A percentile compares a stretch with the other conserved stretches of the same genome.
These are phyloP conservation scores for Edaphochlamys debaryana DNA, from an alignment of 139 green algal genomes.

Conservation along the genomic window DNA sequence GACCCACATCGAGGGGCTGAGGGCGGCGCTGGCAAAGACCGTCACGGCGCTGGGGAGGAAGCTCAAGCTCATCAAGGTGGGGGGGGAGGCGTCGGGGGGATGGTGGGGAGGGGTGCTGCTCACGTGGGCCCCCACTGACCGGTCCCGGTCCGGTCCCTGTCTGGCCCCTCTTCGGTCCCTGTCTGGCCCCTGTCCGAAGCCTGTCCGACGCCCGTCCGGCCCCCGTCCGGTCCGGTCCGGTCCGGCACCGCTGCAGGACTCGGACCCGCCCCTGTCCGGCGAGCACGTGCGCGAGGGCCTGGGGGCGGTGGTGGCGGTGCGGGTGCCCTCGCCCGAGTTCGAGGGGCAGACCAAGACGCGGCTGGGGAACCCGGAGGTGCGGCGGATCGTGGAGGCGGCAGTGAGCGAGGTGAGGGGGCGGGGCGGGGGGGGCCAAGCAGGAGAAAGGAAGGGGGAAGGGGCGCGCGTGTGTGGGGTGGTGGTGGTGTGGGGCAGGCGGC, in stretches of 20 bases:
- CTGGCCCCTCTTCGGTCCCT: too few relatives aligned
- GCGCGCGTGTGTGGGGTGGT: not conserved
- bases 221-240: too few relatives aligned
- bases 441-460: not conserved
- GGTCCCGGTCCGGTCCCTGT: too few relatives aligned
- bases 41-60: conserved; percentile 84
- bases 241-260: conserved; percentile 26
- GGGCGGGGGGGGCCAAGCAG: not conserved
- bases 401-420: conserved; percentile 57
- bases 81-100: not conserved
- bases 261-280: conserved; percentile 54
- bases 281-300: conserved; percentile 94
- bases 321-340: conserved; percentile 94
- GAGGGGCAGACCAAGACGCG: conserved; percentile 98
- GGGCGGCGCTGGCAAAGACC: conserved; percentile 80
- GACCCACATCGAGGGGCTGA: conserved; percentile 95
- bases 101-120: too few relatives aligned
- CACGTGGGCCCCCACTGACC: too few relatives aligned
- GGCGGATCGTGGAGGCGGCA: conserved; percentile 79
- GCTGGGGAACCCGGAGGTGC: conserved; percentile 94
- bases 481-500: too few relatives aligned
- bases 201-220: too few relatives aligned
- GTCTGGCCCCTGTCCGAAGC: too few relatives aligned
- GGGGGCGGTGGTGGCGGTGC: conserved; percentile 77
- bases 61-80: conserved; percentile 67